Conservation (phyloP, 495 filamentous ascomycete genomes). For the Tuber melanosporum region DNA sequence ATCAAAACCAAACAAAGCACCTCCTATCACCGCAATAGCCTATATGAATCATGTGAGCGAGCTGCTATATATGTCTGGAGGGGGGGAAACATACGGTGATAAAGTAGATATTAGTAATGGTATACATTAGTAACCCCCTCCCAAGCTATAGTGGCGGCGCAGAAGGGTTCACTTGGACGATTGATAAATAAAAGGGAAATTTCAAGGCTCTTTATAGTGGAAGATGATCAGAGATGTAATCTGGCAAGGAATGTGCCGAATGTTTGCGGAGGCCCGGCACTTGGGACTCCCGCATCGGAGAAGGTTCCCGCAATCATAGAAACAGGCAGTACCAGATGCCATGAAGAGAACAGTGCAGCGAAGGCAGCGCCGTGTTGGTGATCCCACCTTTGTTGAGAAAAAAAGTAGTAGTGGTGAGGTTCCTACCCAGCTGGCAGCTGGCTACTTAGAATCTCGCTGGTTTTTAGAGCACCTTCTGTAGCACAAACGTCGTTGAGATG, state of each 20-base stretch:
- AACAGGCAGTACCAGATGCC: not conserved
- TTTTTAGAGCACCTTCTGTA: not conserved
- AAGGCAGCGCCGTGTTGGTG: not conserved
- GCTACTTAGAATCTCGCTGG: not conserved
- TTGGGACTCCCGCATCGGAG: not conserved
- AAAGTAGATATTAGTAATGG: conserved; percentile 39
- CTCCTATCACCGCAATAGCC: conserved; percentile 44
- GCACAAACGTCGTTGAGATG: not conserved
- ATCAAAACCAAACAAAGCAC: conserved; percentile 76
- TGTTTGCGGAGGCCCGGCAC: not conserved
- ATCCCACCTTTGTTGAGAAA: not conserved
- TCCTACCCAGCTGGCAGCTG: not conserved
- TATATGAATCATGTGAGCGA: conserved; percentile 10
- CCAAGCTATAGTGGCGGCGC: not conserved
- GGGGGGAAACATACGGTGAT: conserved; percentile 30
- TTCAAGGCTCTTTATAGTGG: not conserved
- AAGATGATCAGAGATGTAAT: not conserved
- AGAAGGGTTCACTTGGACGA: not conserved
- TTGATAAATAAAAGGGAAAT: not conserved
- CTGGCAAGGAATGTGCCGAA: not conserved
- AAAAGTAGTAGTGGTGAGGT: not conserved
- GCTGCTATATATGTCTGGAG: not conserved
- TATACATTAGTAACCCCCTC: conserved; percentile 26
- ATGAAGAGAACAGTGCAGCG: not conserved
- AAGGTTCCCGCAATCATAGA: not conserved